A percentile compares a stretch with the other conserved stretches of the same genome.
Conservation (phyloP, 2,329 filamentous ascomycete species). For the Penicillium carneum region DNA sequence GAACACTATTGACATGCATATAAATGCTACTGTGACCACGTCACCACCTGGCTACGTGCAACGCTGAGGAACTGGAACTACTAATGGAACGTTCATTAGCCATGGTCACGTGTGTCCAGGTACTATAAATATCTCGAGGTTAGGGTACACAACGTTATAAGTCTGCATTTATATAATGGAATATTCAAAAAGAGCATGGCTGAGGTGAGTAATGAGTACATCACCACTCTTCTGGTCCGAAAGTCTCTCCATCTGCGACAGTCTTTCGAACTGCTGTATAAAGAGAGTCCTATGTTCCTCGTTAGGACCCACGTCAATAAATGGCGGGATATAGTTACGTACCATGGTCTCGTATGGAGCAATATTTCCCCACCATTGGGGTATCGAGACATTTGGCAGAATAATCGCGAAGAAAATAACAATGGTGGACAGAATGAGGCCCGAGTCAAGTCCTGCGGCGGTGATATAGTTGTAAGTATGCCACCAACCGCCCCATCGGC, state of each 20-base stretch:
- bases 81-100: not conserved
- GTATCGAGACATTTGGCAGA: slow-evolving; percentile 61
- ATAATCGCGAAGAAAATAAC: slow-evolving; percentile 73
- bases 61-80: not conserved
- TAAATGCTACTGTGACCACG: slow-evolving; percentile 7
- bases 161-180: too few relatives aligned
- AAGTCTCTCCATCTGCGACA: slow-evolving; percentile 24
- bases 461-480: slow-evolving; percentile 52
- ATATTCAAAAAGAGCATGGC: not conserved
- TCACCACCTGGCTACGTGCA: slow-evolving; percentile 2
- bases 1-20: not conserved
- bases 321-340: slow-evolving; percentile 7
- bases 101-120: not conserved
- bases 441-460: slow-evolving; percentile 54
- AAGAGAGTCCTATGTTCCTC: slow-evolving; percentile 17
- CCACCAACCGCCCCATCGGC: slow-evolving; percentile 49
- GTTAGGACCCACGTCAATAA: not conserved
- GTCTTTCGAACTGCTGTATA: slow-evolving; percentile 29
- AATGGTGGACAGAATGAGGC: slow-evolving; percentile 68
- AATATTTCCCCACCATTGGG: slow-evolving; percentile 66
- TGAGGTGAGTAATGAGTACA: too few relatives aligned
- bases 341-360: slow-evolving; percentile 39
- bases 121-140: slow-evolving; percentile 6
- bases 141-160: not conserved
- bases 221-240: slow-evolving; percentile 26